Base-by-base conservation (phyloP, 495 filamentous ascomycete genomes). In the Xylaria palmicola region DNA sequence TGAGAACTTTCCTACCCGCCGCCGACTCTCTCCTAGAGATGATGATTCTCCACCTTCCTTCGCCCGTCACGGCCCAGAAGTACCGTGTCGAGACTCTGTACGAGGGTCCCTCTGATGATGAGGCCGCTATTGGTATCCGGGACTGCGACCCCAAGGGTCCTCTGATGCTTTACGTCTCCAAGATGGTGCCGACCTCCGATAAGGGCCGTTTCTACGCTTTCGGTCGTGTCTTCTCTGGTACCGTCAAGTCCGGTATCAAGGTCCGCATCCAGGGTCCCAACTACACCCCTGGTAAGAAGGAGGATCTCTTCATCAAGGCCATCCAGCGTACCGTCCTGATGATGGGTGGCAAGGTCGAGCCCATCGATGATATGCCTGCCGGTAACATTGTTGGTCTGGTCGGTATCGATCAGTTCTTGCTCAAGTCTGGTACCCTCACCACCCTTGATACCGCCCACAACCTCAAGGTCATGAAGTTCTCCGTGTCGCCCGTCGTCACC, bases 391-490 rank as follows among this genome's bases (percentile, higher is more conserved):
- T 95, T 71, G 94, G 94, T 84, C 83, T 99, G 68, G 94, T 99
- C 73, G 94, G 94, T 89, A 90, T 99, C 74, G 94, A 99, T 77
- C 94, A 99, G 85, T 99, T 99, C 90, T 83, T 99, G 81, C 91
- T 99, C 85, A 99, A 99, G 88, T 98, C 94, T 73, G 94, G 94
- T 86, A 99, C 94, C 67, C 88, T 99, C 65, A 96, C 92, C 78
- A 99, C 95, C 73, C 87, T 86, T 72, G 94, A 99, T 63, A 93
- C 93, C 62, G 94, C 94, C 70, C 94, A 99, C 89, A 99, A 99
- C 86, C 80, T 99, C 67, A 99, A 98, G 88, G 94, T 99, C 80
- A 99, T 99, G 94, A 97, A 96, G 83, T 99, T 99, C 90, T 99
- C 94, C 71, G 94, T 99, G 74, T 98, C 94, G 40, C 94, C 94